Percentiles rank a stretch among this genome's conserved stretches.
Evolutionary conservation across 78 protist genomes (phyloP).

Genomic region (Speleostelium caveatum): DNA sequence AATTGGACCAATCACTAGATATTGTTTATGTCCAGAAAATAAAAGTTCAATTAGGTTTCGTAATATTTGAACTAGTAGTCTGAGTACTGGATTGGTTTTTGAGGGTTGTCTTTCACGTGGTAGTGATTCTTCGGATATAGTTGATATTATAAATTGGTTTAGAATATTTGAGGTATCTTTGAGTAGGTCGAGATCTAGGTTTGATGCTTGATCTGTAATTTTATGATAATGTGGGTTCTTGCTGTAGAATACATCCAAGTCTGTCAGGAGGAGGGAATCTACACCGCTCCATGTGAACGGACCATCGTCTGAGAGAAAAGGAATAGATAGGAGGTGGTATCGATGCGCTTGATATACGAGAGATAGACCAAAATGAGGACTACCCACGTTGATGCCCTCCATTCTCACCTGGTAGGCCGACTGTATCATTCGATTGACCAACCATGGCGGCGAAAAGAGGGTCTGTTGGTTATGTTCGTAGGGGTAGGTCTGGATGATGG

Average conservation of each 20-base stretch:
- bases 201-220: slow-evolving; percentile 35
- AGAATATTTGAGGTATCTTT: background rate
- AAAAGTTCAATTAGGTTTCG: background rate
- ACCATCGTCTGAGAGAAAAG: slow-evolving; percentile 51
- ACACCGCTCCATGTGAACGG: slow-evolving; percentile 63
- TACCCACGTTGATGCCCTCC: slow-evolving; percentile 36
- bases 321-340: slow-evolving; percentile 20
- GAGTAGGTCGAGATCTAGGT: slow-evolving; percentile 15
- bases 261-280: slow-evolving; percentile 29
- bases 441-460: slow-evolving; percentile 50
- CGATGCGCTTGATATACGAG: slow-evolving; percentile 57
- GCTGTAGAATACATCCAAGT: slow-evolving; percentile 32
- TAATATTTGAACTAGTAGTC: background rate
- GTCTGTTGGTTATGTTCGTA: slow-evolving; percentile 47
- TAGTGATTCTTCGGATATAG: background rate
- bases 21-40: slow-evolving; percentile 44
- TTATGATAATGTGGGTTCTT: slow-evolving; percentile 13
- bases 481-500: slow-evolving; percentile 39
- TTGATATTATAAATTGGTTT: background rate
- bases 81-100: background rate
- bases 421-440: background rate
- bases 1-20: slow-evolving; percentile 54
- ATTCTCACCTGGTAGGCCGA: background rate
- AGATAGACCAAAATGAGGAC: slow-evolving; percentile 15
- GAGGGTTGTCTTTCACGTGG: background rate